Evolutionary conservation across 495 filamentous ascomycete genomes (phyloP), one percentile per base, ranked within the genome.

Genomic region (Penicillium canescens): DNA sequence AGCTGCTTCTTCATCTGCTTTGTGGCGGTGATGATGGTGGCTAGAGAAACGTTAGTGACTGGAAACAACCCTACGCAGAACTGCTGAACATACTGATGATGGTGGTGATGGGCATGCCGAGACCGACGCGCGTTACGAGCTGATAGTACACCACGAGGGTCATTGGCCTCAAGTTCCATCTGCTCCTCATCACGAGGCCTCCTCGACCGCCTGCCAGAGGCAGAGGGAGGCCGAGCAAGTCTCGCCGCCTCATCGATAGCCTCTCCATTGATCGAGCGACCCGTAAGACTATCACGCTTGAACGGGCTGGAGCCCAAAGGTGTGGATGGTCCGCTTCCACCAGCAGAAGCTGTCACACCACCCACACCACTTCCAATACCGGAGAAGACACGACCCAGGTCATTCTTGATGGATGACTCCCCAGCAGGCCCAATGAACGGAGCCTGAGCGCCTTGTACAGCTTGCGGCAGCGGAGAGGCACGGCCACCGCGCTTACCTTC

Each of bases 321-420:
- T 5, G 83, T 86, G 1, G 78, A 76, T 6, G 71, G 73, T 5
- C 80, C 80, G 57, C 79, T 84, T 41, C 70, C 76, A 8, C 73
- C 78, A 8, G 79, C 60, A 4, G 80, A 76, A 11, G 80, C 78
- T 1, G 79, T 77, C 39, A 83, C 78, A 40, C 80, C 83, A 26
- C 89, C 86, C 6, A 92, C 85, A 38, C 91, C 92, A 69, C 87
- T 92, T 36, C 92, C 91, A 59, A 96, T 88, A 16, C 92, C 92
- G 3, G 89, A 88, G 71, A 96, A 96, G 74, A 96, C 93, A 28
- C 89, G 83, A 8, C 91, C 91, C 64, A 96, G 88, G 61, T 96
- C 92, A 65, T 85, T 92, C 77, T 96, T 96, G 62, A 96, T 92
- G 9, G 84, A 84, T 0, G 91, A 86, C 59, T 95, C 91, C 6